Conservation (phyloP, 2,329 filamentous ascomycete genomes). For the Botryotinia calthae region DNA sequence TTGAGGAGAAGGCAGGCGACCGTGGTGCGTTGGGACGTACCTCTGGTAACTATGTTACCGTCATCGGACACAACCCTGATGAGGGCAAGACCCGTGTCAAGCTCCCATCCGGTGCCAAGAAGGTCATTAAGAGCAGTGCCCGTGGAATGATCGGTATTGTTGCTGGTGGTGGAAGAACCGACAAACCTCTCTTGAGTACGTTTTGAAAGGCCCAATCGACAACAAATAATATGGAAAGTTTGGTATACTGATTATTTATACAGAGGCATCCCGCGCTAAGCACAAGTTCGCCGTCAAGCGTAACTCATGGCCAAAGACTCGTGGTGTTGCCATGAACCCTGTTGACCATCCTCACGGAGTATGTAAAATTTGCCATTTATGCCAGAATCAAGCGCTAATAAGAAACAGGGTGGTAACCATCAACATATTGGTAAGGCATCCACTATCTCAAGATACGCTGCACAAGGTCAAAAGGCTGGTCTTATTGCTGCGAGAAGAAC, state of each 20-base stretch:
- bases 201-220: constrained; percentile 32
- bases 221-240: neutral
- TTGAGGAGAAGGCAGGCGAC: constrained; percentile 98
- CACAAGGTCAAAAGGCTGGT: constrained; percentile 99
- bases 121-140: constrained; percentile 87
- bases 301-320: constrained; percentile 99
- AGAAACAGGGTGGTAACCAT: constrained; percentile 78
- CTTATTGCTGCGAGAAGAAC: constrained; percentile 99
- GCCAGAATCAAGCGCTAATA: constrained; percentile 44
- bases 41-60: constrained; percentile 98
- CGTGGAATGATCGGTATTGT: constrained; percentile 99
- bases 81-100: constrained; percentile 99
- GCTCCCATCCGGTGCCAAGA: constrained; percentile 98
- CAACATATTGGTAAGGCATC: constrained; percentile 97
- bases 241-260: constrained; percentile 44
- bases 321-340: constrained; percentile 99
- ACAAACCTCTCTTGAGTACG: constrained; percentile 96
- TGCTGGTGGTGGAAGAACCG: constrained; percentile 97
- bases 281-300: constrained; percentile 99
- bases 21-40: constrained; percentile 94
- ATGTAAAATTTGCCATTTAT: constrained; percentile 23
- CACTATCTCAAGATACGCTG: constrained; percentile 97
- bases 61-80: constrained; percentile 96
- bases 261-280: constrained; percentile 98
- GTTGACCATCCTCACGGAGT: constrained; percentile 97